Evolutionary conservation across 345 rosid species (phyloP).

Genomic region (Citrus maxima): DNA sequence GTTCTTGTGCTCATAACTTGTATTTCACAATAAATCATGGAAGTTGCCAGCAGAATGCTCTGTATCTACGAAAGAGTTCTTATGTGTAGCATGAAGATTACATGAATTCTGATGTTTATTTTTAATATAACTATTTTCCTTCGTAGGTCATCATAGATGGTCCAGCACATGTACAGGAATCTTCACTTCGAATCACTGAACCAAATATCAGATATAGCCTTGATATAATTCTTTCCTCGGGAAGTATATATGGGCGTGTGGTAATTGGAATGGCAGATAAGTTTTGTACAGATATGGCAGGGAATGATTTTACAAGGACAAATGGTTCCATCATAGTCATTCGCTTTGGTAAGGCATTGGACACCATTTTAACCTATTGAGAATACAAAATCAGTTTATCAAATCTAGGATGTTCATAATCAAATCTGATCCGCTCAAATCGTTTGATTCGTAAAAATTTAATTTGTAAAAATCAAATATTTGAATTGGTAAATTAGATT

Average conservation of each 20-base stretch:
- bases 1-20: not conserved
- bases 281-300: slow-evolving; percentile 45
- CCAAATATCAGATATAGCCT: slow-evolving; percentile 35
- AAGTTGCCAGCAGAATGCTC: not conserved
- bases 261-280: slow-evolving; percentile 36
- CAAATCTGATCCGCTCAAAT: too few relatives aligned
- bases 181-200: slow-evolving; percentile 28
- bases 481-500: too few relatives aligned
- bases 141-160: slow-evolving; percentile 38
- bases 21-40: not conserved
- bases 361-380: not conserved
- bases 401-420: too few relatives aligned
- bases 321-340: slow-evolving; percentile 32
- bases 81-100: not conserved
- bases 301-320: slow-evolving; percentile 42
- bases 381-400: not conserved
- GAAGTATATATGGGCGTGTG: slow-evolving; percentile 26
- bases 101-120: not conserved
- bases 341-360: slow-evolving; percentile 41
- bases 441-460: too few relatives aligned
- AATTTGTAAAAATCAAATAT: too few relatives aligned
- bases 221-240: slow-evolving; percentile 21
- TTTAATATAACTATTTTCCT: not conserved
- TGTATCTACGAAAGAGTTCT: not conserved
- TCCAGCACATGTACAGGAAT: slow-evolving; percentile 33